Evolutionary conservation across 2,329 filamentous ascomycete genomes (phyloP).

Genomic region (Tolypocladium guangdongense): DNA sequence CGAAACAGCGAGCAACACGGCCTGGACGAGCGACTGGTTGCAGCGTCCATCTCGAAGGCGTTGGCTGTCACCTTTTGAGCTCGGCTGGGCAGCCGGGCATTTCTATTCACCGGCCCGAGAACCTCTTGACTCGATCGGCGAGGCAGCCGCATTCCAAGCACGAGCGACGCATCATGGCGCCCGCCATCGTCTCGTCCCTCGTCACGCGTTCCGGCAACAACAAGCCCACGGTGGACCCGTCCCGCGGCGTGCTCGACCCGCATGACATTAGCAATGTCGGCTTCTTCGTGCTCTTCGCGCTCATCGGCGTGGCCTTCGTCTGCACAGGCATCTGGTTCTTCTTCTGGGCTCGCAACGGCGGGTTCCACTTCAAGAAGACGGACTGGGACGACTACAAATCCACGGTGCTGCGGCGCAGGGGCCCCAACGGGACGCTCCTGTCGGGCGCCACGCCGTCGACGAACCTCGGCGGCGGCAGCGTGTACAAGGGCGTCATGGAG

Average conservation of each 20-base stretch:
- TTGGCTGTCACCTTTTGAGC: slow-evolving; percentile 3
- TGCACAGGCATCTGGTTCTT: slow-evolving; percentile 87
- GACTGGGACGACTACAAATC: slow-evolving; percentile 99
- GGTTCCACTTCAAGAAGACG: slow-evolving; percentile 71
- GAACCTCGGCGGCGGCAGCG: slow-evolving; percentile 75
- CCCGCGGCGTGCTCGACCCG: slow-evolving; percentile 39
- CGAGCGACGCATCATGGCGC: slow-evolving; percentile 25
- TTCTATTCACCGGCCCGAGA: background rate
- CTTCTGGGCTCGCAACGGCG: slow-evolving; percentile 95
- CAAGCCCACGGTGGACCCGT: slow-evolving; percentile 25
- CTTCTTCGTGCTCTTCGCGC: slow-evolving; percentile 75
- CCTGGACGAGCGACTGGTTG: background rate
- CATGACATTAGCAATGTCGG: slow-evolving; percentile 53
- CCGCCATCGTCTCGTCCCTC: slow-evolving; percentile 23
- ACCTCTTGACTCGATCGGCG: background rate
- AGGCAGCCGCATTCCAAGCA: slow-evolving; percentile 10
- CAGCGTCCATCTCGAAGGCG: background rate
- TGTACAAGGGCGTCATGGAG: slow-evolving; percentile 61
- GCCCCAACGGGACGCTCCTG: slow-evolving; percentile 78
- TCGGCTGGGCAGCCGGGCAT: slow-evolving; percentile 15
- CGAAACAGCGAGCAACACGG: background rate
- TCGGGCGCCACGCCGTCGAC: slow-evolving; percentile 75
- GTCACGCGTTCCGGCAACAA: slow-evolving; percentile 22
- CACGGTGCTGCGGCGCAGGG: slow-evolving; percentile 79
- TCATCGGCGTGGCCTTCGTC: slow-evolving; percentile 71